Conservation (phyloP, 2,329 filamentous ascomycete species). For the Hymenoscyphus repandus region DNA sequence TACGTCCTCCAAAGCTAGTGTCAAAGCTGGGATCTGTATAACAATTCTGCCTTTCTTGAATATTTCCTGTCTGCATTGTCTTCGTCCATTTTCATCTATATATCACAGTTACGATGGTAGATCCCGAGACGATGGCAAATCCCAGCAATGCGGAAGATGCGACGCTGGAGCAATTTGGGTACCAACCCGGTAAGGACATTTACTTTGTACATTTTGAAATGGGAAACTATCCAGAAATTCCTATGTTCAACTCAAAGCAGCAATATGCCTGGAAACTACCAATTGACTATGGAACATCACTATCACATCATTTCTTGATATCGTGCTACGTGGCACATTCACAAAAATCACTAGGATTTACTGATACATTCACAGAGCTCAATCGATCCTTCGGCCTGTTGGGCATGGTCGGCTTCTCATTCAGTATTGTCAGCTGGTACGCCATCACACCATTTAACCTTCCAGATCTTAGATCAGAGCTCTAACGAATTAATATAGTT, state of each 20-base stretch:
- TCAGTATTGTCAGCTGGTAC: conserved; percentile 51
- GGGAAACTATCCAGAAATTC: neutral
- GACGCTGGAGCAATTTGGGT: conserved; percentile 21
- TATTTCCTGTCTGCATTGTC: neutral
- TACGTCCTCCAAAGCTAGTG: no score
- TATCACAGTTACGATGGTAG: conserved; percentile 1
- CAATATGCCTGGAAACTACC: no score
- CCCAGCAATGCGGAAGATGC: conserved; percentile 18
- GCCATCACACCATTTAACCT: conserved; percentile 10
- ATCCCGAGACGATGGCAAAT: conserved; percentile 7
- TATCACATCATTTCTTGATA: neutral
- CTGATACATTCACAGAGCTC: conserved; percentile 38
- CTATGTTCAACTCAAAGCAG: neutral
- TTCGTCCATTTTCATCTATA: neutral
- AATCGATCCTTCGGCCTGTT: conserved; percentile 50
- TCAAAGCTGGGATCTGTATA: no score
- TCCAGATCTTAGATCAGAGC: conserved; percentile 1
- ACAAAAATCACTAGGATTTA: neutral
- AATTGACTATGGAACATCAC: neutral
- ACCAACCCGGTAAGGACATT: conserved; percentile 20
- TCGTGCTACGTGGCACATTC: neutral
- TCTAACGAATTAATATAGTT: conserved; percentile 32
- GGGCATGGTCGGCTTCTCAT: conserved; percentile 55
- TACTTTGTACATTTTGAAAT: neutral
- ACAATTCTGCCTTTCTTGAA: no score